A percentile compares a stretch with the other conserved stretches of the same genome.
These are phyloP conservation scores for Vicia villosa DNA, from an alignment of 306 rosid genomes.

Conservation along the genomic window DNA sequence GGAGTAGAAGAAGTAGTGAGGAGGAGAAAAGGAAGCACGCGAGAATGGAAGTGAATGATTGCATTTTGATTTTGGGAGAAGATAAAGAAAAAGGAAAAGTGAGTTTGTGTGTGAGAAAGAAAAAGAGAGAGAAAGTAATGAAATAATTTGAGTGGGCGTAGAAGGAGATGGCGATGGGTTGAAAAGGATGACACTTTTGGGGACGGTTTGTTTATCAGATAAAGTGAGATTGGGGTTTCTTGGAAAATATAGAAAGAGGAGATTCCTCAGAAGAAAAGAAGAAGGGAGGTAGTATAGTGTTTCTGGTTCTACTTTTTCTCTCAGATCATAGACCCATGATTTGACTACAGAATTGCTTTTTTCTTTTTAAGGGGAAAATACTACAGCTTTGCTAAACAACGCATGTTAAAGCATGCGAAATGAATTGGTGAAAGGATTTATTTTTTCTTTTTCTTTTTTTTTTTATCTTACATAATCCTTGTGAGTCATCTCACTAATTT, in stretches of 20 bases:
- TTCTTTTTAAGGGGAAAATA: neutral
- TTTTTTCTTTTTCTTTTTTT: neutral
- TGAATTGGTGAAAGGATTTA: neutral
- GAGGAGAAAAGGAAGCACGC: slow-evolving; percentile 25
- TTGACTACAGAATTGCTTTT: slow-evolving; percentile 31
- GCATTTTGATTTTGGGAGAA: slow-evolving; percentile 47
- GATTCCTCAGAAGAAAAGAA: slow-evolving; percentile 30
- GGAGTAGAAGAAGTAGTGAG: neutral
- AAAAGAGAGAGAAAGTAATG: neutral
- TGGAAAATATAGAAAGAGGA: slow-evolving; percentile 32
- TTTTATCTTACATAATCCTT: neutral
- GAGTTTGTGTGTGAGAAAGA: neutral
- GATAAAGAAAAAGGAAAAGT: slow-evolving; percentile 32
- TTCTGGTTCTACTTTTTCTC: neutral
- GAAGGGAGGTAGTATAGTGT: neutral
- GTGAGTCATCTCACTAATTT: neutral
- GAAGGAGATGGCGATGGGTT: slow-evolving; percentile 33
- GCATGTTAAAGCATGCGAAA: neutral
- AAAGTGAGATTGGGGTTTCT: slow-evolving; percentile 34
- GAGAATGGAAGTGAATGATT: slow-evolving; percentile 38
- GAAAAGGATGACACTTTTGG: slow-evolving; percentile 21
- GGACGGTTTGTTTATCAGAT: slow-evolving; percentile 20
- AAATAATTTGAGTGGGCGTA: slow-evolving; percentile 31
- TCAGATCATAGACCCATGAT: slow-evolving; percentile 23
- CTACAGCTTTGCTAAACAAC: neutral